These are phyloP conservation scores for Neonectria hederae DNA, from an alignment of 2,329 filamentous ascomycete genomes.

Conservation along the genomic window DNA sequence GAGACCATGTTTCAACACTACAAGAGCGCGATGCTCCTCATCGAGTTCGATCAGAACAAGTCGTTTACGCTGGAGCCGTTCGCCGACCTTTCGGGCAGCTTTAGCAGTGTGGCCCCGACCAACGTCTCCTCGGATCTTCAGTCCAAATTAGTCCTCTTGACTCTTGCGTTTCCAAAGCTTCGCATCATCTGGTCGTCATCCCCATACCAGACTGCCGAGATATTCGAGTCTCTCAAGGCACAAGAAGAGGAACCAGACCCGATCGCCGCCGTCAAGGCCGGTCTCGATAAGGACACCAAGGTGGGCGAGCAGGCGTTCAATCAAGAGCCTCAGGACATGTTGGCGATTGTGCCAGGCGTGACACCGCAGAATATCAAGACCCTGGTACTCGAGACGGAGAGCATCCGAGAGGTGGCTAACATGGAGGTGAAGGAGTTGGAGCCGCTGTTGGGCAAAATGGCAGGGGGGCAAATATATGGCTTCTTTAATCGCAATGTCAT, in stretches of 20 bases:
- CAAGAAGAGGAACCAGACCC: slow-evolving; percentile 92
- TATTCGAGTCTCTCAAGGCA: slow-evolving; percentile 92
- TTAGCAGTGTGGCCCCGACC: slow-evolving; percentile 70
- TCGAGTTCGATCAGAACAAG: slow-evolving; percentile 98
- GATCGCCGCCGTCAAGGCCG: slow-evolving; percentile 82
- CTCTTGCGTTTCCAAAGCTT: slow-evolving; percentile 87
- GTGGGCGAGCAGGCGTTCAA: slow-evolving; percentile 80
- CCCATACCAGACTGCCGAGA: slow-evolving; percentile 96
- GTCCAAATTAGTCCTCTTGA: slow-evolving; percentile 89
- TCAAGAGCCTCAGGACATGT: slow-evolving; percentile 88
- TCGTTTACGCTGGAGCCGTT: slow-evolving; percentile 92
- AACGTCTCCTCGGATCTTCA: slow-evolving; percentile 78
- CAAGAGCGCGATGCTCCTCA: slow-evolving; percentile 87
- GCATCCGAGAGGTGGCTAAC: slow-evolving; percentile 84
- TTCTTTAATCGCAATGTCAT: slow-evolving; percentile 80
- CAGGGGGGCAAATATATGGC: slow-evolving; percentile 76
- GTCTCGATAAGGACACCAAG: slow-evolving; percentile 67
- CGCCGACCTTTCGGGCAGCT: slow-evolving; percentile 70
- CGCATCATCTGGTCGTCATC: slow-evolving; percentile 94
- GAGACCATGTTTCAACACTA: slow-evolving; percentile 97
- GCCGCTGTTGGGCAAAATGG: slow-evolving; percentile 79
- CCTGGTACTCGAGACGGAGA: slow-evolving; percentile 77
- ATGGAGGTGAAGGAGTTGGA: slow-evolving; percentile 79
- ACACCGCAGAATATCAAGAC: slow-evolving; percentile 80
- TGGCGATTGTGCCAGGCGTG: slow-evolving; percentile 84